Base-by-base conservation (phyloP, 202 grass and related monocot species). In the Zoysia matrella region DNA sequence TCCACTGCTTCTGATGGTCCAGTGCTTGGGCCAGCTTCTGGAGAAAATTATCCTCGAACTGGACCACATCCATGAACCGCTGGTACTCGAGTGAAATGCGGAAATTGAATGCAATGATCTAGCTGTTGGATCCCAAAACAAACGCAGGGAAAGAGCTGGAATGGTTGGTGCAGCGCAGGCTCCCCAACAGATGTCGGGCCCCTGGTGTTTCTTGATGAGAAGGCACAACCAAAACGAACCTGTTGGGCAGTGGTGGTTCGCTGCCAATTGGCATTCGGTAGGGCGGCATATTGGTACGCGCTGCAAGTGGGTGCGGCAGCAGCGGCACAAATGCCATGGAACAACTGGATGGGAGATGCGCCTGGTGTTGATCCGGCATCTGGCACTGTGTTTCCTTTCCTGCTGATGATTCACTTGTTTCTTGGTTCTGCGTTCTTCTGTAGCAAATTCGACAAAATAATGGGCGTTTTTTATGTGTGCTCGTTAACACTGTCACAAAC, bases 71-170 rank as follows among this genome's bases (percentile, higher is more conserved):
- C 30, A 62, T 46, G 62, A 69, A 79, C 14, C 5, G 46, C 56
- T 56, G 40, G 58, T 65, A 71, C 76, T 60, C 50, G 65, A 89
- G 55, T 50, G 75, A 75, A 52, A 30, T 43, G 42, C 40, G 36
- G n/a, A 76, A 44, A 90, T 66, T 83, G 75, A 90, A 80, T 75
- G 80, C 75, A 83, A 75, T 66, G 84, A 86, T 83, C 22, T 22
- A 76, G 80, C 57, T 83, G 88, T 83, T 82, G 74, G 48, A 78
- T 82, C 85, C 46, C 49, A 41, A 52, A 67, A 22, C 22, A 22
- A 22, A 22, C 22, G 22, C 22, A 22, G 22, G 22, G 22, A 22
- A 22, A 22, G 22, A 22, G 22, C 73, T 73, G 68, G 44, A 78
- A 82, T 56, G 60, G 88, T 85, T 86, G 83, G 79, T 74, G 22